These are phyloP conservation scores for Dactylorhiza incarnata DNA, from an alignment of 106 monocot genomes.

Conservation along the genomic window DNA sequence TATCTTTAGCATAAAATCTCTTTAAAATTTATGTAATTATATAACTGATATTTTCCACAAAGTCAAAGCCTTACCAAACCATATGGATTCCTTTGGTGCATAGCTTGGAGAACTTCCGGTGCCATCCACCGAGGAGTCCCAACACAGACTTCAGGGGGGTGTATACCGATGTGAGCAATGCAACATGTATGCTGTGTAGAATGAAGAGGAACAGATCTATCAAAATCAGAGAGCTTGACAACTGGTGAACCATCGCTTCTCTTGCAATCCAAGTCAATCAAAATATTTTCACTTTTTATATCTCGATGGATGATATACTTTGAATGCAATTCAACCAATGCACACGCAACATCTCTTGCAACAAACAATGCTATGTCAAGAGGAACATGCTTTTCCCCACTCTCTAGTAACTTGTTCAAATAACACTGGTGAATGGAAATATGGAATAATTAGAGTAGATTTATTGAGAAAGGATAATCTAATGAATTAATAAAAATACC, in stretches of 20 bases:
- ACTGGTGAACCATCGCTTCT: slow-evolving; percentile 54
- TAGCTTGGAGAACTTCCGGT: slow-evolving; percentile 75
- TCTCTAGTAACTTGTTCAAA: slow-evolving; percentile 41
- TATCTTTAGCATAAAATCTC: no score
- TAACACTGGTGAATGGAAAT: slow-evolving; percentile 45
- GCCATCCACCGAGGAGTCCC: slow-evolving; percentile 99
- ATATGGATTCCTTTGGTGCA: slow-evolving; percentile 63
- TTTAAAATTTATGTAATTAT: no score
- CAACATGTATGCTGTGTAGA: slow-evolving; percentile 75
- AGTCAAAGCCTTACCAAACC: slow-evolving; percentile 51
- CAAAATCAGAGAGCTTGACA: slow-evolving; percentile 94
- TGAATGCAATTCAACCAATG: slow-evolving; percentile 76
- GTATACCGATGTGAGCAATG: slow-evolving; percentile 75
- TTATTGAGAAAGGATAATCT: not conserved
- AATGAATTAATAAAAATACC: slow-evolving; percentile 29
- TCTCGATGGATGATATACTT: slow-evolving; percentile 94
- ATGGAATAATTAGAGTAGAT: not conserved
- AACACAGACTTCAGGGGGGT: slow-evolving; percentile 82
- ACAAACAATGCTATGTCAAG: slow-evolving; percentile 53
- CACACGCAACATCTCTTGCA: slow-evolving; percentile 75
- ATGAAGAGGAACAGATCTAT: slow-evolving; percentile 76
- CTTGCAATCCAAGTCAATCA: slow-evolving; percentile 66
- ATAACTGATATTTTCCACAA: not conserved
- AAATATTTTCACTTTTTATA: slow-evolving; percentile 91
- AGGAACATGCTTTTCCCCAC: slow-evolving; percentile 66